Conservation (phyloP, 2,329 filamentous ascomycete species). For the Xylariaceae sp. region DNA sequence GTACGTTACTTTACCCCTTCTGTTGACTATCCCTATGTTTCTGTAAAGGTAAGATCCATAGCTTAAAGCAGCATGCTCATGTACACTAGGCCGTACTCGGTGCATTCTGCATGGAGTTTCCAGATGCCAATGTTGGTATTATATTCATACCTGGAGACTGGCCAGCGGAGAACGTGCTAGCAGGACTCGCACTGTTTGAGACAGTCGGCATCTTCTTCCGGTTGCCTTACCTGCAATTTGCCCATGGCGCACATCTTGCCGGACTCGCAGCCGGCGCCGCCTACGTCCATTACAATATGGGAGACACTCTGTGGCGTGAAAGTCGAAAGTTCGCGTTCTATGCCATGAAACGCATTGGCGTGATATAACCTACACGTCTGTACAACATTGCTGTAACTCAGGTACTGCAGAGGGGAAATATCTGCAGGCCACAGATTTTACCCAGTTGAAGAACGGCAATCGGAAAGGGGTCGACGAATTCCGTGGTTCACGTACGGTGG, state of each 20-base stretch:
- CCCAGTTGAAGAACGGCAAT: no score
- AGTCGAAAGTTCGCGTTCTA: slow-evolving; percentile 17
- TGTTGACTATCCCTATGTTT: no score
- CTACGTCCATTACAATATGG: slow-evolving; percentile 19
- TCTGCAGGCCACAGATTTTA: no score
- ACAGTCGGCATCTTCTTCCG: slow-evolving; percentile 18
- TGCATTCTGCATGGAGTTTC: slow-evolving; percentile 12
- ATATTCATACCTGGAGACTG: slow-evolving; percentile 16
- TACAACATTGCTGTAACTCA: no score
- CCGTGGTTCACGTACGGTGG: not conserved
- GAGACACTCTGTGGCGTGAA: slow-evolving; percentile 19
- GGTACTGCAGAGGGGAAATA: no score
- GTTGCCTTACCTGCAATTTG: slow-evolving; percentile 9
- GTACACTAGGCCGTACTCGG: no score
- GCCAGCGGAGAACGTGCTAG: slow-evolving; percentile 8
- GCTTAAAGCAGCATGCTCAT: no score
- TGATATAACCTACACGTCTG: slow-evolving; percentile 10
- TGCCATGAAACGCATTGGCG: slow-evolving; percentile 16
- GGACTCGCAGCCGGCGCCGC: slow-evolving; percentile 18
- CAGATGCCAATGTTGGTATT: slow-evolving; percentile 14
- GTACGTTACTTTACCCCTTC: no score
- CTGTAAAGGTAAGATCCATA: no score
- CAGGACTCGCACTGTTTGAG: slow-evolving; percentile 16
- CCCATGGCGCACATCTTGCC: slow-evolving; percentile 20
- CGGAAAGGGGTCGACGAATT: no score